These are phyloP conservation scores for Keqinozyma sinolaborantium DNA, from an alignment of 1,139 yeast species.

Conservation along the genomic window DNA sequence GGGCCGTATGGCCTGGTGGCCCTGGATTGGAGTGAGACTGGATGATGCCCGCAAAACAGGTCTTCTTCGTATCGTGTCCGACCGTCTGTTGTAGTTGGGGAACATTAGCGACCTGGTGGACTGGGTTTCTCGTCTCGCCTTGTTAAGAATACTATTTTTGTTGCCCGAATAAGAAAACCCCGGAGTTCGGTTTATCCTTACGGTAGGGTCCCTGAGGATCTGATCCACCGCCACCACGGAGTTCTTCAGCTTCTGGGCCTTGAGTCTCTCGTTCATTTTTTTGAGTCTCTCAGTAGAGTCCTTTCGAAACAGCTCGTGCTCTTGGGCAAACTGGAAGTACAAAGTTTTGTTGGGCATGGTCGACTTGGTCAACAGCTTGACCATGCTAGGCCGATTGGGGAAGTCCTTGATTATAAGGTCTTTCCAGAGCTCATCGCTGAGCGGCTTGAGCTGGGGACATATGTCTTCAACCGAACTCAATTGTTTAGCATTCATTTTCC, in stretches of 20 bases:
- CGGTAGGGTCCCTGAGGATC: slow-evolving; percentile 37
- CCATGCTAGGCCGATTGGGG: slow-evolving; percentile 35
- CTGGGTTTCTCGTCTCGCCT: slow-evolving; percentile 32
- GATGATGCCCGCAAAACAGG: background rate
- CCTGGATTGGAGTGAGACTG: background rate
- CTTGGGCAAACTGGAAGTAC: slow-evolving; percentile 40
- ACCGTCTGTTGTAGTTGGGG: slow-evolving; percentile 8
- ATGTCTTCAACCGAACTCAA: slow-evolving; percentile 38
- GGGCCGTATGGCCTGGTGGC: too few relatives aligned
- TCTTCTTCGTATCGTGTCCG: slow-evolving; percentile 1
- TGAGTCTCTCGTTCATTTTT: slow-evolving; percentile 36
- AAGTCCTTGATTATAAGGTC: slow-evolving; percentile 44
- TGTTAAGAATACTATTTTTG: slow-evolving; percentile 28
- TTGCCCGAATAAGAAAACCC: slow-evolving; percentile 6
- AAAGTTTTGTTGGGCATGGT: slow-evolving; percentile 39
- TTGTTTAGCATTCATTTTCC: slow-evolving; percentile 45
- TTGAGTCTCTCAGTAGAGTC: slow-evolving; percentile 49
- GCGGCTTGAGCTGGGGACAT: slow-evolving; percentile 43
- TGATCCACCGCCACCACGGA: slow-evolving; percentile 41
- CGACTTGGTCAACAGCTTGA: slow-evolving; percentile 4
- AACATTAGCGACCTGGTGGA: slow-evolving; percentile 30
- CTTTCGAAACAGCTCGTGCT: slow-evolving; percentile 43
- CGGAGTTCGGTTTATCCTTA: slow-evolving; percentile 17
- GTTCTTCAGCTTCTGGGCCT: slow-evolving; percentile 43
- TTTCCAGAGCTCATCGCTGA: slow-evolving; percentile 52